Base-by-base conservation (phyloP, 345 rosid genomes). In the Eucalyptus paniculata region DNA sequence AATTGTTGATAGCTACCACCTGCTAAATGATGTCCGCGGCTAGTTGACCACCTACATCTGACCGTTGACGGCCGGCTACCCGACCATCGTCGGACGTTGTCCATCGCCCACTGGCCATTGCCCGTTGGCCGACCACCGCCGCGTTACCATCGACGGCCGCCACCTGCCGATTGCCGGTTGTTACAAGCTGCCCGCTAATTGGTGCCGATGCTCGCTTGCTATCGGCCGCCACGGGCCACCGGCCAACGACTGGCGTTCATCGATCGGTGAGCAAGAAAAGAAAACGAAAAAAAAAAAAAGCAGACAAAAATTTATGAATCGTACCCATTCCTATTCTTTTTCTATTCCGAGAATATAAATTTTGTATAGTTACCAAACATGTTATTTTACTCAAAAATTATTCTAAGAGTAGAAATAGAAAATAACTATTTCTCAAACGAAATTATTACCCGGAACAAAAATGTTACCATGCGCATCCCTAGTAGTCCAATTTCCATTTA, bases 121-220 rank as follows among this genome's bases (percentile, higher is more conserved):
- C 58, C 1, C 0, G 0, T 3, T 0, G 4, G 56, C 10, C 2
- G 1, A 53, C 10, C 24, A 1, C 1, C 4, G 0, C 2, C 1
- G 24, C 56, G 0, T 19, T 53, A 19, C 56, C 56, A 53, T 53
- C 2, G 10, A 53, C 5, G 4, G 0, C 24, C 4, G 0, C 24
- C 24, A 3, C 56, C 0, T 19, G 4, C 1, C 0, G 1, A 53
- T 2, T 0, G 10, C 2, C 11, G 2, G 5, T 0, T 0, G 0
- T 53, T 53, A 21, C 10, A 4, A 21, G 10, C 10, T 1, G 24
- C 24, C 0, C 10, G 5, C 10, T 2, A 1, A 53, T 7, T 1
- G 24, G 10, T 0, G 5, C 1, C 2, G 0, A 7, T 53, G 56
- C 56, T 0, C 24, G 10, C 58, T 53, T 53, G 49, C 47, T 9